These are phyloP conservation scores for Solanum piurae DNA, from an alignment of 257 asterid genomes.

Conservation along the genomic window DNA sequence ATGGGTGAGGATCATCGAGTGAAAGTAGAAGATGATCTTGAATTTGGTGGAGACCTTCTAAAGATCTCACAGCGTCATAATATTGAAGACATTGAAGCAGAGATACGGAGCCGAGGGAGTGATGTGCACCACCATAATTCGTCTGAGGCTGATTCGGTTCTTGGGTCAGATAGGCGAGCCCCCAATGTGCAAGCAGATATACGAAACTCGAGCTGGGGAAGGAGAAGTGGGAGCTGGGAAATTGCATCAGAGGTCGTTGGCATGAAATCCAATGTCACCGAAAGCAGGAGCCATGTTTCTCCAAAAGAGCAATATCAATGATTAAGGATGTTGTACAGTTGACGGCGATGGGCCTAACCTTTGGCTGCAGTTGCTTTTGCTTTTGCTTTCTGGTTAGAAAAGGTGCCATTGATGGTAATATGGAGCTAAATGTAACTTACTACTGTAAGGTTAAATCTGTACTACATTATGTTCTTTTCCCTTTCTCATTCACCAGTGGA, in stretches of 20 bases:
- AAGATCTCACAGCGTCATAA: slow-evolving; percentile 92
- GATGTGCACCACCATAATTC: slow-evolving; percentile 64
- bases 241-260: slow-evolving; percentile 38
- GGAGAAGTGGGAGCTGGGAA: slow-evolving; percentile 55
- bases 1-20: slow-evolving; percentile 45
- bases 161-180: slow-evolving; percentile 60
- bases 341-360: slow-evolving; percentile 1
- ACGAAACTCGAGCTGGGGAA: slow-evolving; percentile 51
- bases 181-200: slow-evolving; percentile 39
- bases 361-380: slow-evolving; percentile 6
- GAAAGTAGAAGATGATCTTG: slow-evolving; percentile 87
- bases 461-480: background rate
- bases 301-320: slow-evolving; percentile 40
- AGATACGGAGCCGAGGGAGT: slow-evolving; percentile 81
- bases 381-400: slow-evolving; percentile 14
- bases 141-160: slow-evolving; percentile 56
- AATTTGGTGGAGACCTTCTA: slow-evolving; percentile 85
- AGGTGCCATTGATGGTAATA: background rate
- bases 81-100: slow-evolving; percentile 87
- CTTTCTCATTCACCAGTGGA: background rate
- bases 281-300: slow-evolving; percentile 18
- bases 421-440: slow-evolving; percentile 2
- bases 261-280: slow-evolving; percentile 8
- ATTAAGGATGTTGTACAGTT: slow-evolving; percentile 17
- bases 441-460: slow-evolving; percentile 2